Percentiles rank a stretch among this genome's conserved stretches.
phyloP scores from a whole-genome alignment of 176 grass and related monocot genomes.

The Tillandsia leiboldiana region DNA sequence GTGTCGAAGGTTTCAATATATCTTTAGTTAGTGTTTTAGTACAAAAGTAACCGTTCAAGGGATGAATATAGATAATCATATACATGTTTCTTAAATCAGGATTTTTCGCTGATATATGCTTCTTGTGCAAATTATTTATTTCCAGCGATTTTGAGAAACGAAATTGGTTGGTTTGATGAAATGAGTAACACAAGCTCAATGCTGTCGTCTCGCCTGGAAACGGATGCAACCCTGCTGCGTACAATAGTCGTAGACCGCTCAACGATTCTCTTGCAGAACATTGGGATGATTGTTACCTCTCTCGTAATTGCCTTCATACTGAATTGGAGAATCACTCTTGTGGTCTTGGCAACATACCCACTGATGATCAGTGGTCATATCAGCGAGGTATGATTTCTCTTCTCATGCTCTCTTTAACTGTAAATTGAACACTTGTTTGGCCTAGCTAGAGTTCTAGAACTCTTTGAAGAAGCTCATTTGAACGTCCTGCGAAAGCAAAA shows the following conservation, averaged over 20 bases:
- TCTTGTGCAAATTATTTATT: not conserved
- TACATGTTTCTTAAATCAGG: not conserved
- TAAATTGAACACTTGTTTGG: too few relatives aligned
- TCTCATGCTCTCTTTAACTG: too few relatives aligned
- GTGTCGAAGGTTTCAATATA: too few relatives aligned
- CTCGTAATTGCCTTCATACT: constrained; percentile 82
- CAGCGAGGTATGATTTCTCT: constrained; percentile 51
- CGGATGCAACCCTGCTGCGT: constrained; percentile 77
- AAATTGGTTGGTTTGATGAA: constrained; percentile 90
- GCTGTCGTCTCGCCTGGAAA: constrained; percentile 72
- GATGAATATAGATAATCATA: too few relatives aligned
- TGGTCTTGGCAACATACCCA: constrained; percentile 77
- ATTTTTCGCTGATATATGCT: not conserved
- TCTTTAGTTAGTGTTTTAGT: too few relatives aligned
- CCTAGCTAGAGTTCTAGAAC: too few relatives aligned
- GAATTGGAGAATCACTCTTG: constrained; percentile 86
- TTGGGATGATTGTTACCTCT: constrained; percentile 84
- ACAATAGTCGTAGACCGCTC: constrained; percentile 89
- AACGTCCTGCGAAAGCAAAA: too few relatives aligned
- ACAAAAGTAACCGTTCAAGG: too few relatives aligned
- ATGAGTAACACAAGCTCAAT: constrained; percentile 65
- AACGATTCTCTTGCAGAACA: constrained; percentile 79
- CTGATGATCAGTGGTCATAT: constrained; percentile 93
- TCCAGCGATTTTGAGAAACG: constrained; percentile 60
- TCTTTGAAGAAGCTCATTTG: too few relatives aligned